Base-by-base conservation (phyloP, 148 eudicot species). In the Fagopyrum tataricum region DNA sequence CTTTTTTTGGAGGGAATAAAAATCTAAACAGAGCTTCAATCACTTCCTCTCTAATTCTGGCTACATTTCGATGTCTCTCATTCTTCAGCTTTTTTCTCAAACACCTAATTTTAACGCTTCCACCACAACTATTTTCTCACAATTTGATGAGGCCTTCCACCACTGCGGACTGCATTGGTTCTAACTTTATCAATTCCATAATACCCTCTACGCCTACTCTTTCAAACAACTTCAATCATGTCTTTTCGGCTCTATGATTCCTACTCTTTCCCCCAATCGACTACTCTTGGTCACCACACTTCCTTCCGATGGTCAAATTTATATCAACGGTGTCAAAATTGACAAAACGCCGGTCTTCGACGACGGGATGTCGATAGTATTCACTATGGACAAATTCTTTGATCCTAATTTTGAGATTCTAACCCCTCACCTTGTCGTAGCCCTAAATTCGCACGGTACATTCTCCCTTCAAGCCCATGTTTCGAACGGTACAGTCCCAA, bases 41-140 rank as follows among this genome's bases (percentile, higher is more conserved):
- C n/a, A n/a, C n/a, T n/a, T 83, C 15, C 90, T 92, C 68, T 80
- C 88, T 18, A 78, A 78, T 73, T 73, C 87, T 52, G 90, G 87
- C 82, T 84, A 81, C 87, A 66, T 74, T 53, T 67, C 97, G 77
- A 89, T 88, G 85, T 85, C 95, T 1, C 81, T 91, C n/a, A 86
- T 83, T 44, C 86, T 91, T 41, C 76, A 85, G 7, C 86, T 88
- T 78, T 53, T 89, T 78, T 59, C 90, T 15, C 7, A 73, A 51
- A n/a, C 78, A n/a, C 39, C 79, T 84, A 47, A 37, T 82, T 31
- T 17, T 81, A 14, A 72, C 46, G 41, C 67, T 14, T 75, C 79
- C 17, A 42, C 86, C 72, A 80, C 84, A 59, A 89, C 91, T 37
- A 76, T 87, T 31, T 91, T 89, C 78, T 68, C 86, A 5, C 85